Percentiles rank a stretch among this genome's conserved stretches.
Evolutionary conservation across 2,329 filamentous ascomycete genomes (phyloP).

Genomic region (Sarocladiaceae sp.): DNA sequence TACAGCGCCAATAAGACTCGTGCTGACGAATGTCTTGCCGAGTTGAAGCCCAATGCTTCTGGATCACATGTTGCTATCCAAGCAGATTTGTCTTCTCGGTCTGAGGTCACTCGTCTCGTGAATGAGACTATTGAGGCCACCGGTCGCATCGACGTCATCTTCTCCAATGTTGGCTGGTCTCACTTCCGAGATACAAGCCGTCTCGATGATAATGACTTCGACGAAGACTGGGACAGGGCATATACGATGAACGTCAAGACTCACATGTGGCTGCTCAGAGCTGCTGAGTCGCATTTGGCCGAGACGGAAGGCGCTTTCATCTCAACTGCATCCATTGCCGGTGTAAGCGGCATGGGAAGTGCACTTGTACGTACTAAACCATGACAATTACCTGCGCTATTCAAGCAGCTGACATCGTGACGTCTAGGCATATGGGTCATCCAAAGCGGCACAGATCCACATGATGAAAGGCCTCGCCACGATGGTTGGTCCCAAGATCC

Average conservation of each 20-base stretch:
- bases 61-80: conserved; percentile 47
- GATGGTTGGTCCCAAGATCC: conserved; percentile 48
- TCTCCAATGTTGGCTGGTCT: conserved; percentile 68
- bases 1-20: conserved; percentile 59
- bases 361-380: conserved; percentile 44
- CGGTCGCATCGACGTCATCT: conserved; percentile 66
- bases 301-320: conserved; percentile 57
- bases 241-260: conserved; percentile 61
- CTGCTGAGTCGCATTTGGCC: conserved; percentile 49
- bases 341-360: conserved; percentile 59
- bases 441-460: conserved; percentile 68
- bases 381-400: background rate
- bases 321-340: conserved; percentile 60
- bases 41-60: conserved; percentile 46
- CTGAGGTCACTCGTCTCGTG: conserved; percentile 57
- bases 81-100: conserved; percentile 60
- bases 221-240: conserved; percentile 56
- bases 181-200: conserved; percentile 37
- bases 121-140: conserved; percentile 54
- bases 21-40: conserved; percentile 54
- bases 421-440: background rate
- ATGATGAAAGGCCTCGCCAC: conserved; percentile 50
- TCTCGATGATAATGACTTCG: conserved; percentile 48
- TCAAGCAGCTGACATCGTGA: background rate
- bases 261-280: conserved; percentile 56